Conservation (phyloP, 116 monocot species). For the Zostera marina region DNA sequence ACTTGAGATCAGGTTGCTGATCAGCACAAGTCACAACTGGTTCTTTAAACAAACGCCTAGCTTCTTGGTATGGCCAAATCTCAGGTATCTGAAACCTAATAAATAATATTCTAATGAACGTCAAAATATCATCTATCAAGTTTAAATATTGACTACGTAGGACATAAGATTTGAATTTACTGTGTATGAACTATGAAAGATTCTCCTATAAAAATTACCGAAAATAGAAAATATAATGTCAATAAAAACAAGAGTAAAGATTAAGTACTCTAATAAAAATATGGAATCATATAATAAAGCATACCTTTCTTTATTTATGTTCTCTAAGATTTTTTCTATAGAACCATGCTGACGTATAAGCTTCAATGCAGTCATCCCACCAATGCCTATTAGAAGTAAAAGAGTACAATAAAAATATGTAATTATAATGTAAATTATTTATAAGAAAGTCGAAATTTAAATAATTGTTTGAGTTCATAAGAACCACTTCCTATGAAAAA, state of each 20-base stretch:
- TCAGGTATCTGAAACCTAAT: constrained; percentile 97
- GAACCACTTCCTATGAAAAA: not conserved
- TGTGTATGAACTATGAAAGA: too few relatives aligned
- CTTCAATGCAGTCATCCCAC: constrained; percentile 91
- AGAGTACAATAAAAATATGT: not conserved
- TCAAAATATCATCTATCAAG: too few relatives aligned
- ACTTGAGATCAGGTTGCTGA: constrained; percentile 68
- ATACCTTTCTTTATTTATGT: constrained; percentile 93
- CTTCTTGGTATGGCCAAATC: constrained; percentile 94
- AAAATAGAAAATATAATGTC: not conserved
- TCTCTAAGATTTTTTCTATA: constrained; percentile 88
- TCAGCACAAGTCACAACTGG: constrained; percentile 38
- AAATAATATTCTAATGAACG: too few relatives aligned
- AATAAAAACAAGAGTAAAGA: not conserved
- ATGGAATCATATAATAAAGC: not conserved
- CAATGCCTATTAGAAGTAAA: constrained; percentile 49
- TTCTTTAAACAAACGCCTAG: constrained; percentile 72
- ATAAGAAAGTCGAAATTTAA: too few relatives aligned
- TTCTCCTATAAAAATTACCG: too few relatives aligned
- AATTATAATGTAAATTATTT: too few relatives aligned
- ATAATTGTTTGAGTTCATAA: too few relatives aligned
- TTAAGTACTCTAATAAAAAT: not conserved
- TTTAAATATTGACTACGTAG: too few relatives aligned
- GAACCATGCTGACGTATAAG: constrained; percentile 93
- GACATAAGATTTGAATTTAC: too few relatives aligned